Percentiles rank a stretch among this genome's conserved stretches.
Evolutionary conservation across 2,329 filamentous ascomycete species (phyloP).

Genomic region (Ceratocystis harringtonii): DNA sequence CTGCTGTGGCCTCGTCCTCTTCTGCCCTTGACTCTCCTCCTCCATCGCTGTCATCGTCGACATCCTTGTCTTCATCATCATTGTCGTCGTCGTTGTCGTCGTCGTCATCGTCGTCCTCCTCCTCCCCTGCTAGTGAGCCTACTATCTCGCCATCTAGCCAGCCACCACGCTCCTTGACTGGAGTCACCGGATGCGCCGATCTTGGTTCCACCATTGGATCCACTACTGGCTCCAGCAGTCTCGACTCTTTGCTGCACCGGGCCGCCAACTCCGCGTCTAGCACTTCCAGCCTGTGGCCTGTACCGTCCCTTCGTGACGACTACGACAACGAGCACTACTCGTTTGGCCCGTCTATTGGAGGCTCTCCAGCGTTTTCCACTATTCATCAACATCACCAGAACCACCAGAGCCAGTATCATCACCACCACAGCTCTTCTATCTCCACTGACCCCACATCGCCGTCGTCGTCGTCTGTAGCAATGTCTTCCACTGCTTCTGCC

Average conservation of each 20-base stretch:
- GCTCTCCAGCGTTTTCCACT: neutral
- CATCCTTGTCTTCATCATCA: neutral
- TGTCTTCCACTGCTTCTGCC: neutral
- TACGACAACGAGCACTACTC: slow-evolving; percentile 26
- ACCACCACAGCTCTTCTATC: neutral
- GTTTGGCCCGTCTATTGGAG: slow-evolving; percentile 6
- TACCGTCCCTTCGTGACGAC: slow-evolving; percentile 28
- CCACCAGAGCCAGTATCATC: neutral
- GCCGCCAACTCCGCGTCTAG: slow-evolving; percentile 20
- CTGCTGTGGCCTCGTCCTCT: neutral
- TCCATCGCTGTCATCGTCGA: neutral
- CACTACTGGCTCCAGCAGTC: slow-evolving; percentile 6
- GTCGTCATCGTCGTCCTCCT: neutral
- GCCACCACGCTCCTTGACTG: neutral
- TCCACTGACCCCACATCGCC: neutral
- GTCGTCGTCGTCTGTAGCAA: neutral
- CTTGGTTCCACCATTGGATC: slow-evolving; percentile 3
- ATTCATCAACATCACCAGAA: neutral
- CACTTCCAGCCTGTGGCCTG: slow-evolving; percentile 20
- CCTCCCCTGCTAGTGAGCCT: neutral
- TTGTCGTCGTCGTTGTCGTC: neutral
- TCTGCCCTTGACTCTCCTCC: slow-evolving; percentile 9
- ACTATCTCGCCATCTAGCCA: neutral
- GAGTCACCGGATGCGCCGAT: neutral
- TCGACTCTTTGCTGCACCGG: slow-evolving; percentile 16